These are phyloP conservation scores for Nematodospora anomalae DNA, from an alignment of 1,139 yeast species.

Conservation along the genomic window DNA sequence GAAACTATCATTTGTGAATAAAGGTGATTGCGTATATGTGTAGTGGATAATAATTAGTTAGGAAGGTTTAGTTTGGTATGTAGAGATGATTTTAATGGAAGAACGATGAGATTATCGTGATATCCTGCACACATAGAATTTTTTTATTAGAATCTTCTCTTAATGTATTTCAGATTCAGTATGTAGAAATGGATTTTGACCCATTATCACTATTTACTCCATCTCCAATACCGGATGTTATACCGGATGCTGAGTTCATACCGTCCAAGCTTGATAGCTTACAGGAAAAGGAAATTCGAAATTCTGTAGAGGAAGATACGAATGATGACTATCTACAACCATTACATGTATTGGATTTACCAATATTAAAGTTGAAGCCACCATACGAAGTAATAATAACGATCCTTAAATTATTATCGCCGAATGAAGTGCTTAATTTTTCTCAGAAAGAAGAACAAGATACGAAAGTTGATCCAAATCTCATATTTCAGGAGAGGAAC, in stretches of 20 bases:
- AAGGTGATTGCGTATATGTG: too few relatives aligned
- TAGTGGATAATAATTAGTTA: too few relatives aligned
- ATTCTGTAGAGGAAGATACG: slow-evolving; percentile 5
- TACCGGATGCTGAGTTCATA: not conserved
- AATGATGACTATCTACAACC: slow-evolving; percentile 30
- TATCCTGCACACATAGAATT: too few relatives aligned
- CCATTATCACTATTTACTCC: slow-evolving; percentile 45
- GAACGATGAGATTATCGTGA: too few relatives aligned
- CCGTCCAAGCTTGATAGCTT: slow-evolving; percentile 1
- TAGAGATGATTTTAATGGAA: too few relatives aligned
- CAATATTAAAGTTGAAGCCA: slow-evolving; percentile 50
- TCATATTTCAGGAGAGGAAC: slow-evolving; percentile 14
- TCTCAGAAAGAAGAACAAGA: slow-evolving; percentile 18
- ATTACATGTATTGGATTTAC: slow-evolving; percentile 67
- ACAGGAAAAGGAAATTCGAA: not conserved
- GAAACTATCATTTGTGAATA: too few relatives aligned
- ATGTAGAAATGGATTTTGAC: slow-evolving; percentile 48
- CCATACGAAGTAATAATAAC: slow-evolving; percentile 46
- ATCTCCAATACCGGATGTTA: slow-evolving; percentile 7
- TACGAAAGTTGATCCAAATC: slow-evolving; percentile 12
- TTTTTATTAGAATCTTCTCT: too few relatives aligned
- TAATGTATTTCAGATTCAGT: too few relatives aligned
- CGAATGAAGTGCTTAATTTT: slow-evolving; percentile 58
- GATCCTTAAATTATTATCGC: slow-evolving; percentile 51
- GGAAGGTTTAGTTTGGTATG: too few relatives aligned